Evolutionary conservation across 768 basidiomycete genomes (phyloP).

Genomic region (Boletus barrowsii): DNA sequence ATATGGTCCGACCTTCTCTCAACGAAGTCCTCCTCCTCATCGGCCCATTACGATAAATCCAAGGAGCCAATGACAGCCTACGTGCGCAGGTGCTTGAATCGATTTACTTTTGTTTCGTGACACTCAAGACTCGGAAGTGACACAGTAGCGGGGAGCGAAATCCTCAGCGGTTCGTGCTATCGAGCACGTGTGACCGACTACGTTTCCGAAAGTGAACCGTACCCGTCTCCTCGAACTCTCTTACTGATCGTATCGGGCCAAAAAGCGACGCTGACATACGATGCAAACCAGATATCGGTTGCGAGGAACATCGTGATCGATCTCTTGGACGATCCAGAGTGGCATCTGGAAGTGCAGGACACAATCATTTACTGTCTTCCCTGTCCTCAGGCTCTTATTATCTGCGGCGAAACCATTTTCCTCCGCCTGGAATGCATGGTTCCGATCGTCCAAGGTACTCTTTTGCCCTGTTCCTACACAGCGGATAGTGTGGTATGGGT

Average conservation of each 20-base stretch:
- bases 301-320: constrained; percentile 21
- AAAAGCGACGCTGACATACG: constrained; percentile 43
- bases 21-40: constrained; percentile 4
- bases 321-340: constrained; percentile 31
- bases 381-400: constrained; percentile 22
- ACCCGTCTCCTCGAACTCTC: not conserved
- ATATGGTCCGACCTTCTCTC: constrained; percentile 25
- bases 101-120: no score
- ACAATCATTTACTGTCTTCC: no score
- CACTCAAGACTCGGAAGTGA: constrained; percentile 30
- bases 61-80: no score
- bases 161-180: constrained; percentile 51
- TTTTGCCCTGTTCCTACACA: constrained; percentile 31
- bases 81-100: constrained; percentile 5
- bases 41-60: no score
- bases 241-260: constrained; percentile 26
- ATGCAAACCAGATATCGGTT: constrained; percentile 42
- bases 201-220: constrained; percentile 48
- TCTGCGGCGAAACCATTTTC: constrained; percentile 26
- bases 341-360: no score
- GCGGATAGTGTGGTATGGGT: constrained; percentile 55
- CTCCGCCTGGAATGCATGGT: constrained; percentile 29
- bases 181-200: constrained; percentile 52
- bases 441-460: constrained; percentile 35
- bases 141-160: constrained; percentile 58